phyloP scores from a whole-genome alignment of 2,329 filamentous ascomycete genomes.

The Ceratocystis cubensis region DNA sequence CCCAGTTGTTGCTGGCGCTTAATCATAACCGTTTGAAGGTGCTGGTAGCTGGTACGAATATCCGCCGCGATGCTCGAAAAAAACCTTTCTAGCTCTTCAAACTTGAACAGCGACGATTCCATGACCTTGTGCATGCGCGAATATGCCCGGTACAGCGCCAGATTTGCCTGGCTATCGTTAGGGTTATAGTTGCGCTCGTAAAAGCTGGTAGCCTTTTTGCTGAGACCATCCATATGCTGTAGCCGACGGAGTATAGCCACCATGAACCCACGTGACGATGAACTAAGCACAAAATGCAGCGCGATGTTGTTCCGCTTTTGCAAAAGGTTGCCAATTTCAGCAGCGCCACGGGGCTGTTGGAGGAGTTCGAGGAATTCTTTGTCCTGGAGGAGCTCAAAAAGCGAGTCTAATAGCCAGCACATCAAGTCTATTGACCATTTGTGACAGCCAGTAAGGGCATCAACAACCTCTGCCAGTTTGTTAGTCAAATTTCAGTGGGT shows the following conservation, averaged over 20 bases:
- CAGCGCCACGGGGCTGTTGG: slow-evolving; percentile 29
- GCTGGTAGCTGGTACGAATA: slow-evolving; percentile 34
- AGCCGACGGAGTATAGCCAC: slow-evolving; percentile 55
- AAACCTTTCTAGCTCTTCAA: slow-evolving; percentile 50
- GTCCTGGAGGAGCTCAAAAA: slow-evolving; percentile 45
- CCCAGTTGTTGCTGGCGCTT: slow-evolving; percentile 8
- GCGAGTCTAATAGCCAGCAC: slow-evolving; percentile 46
- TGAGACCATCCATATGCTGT: slow-evolving; percentile 41
- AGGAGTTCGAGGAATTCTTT: slow-evolving; percentile 39
- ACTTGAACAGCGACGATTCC: slow-evolving; percentile 42
- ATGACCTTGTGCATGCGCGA: slow-evolving; percentile 41
- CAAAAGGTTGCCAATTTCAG: slow-evolving; percentile 39
- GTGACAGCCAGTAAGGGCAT: slow-evolving; percentile 59
- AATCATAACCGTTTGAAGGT: slow-evolving; percentile 14
- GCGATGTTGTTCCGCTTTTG: slow-evolving; percentile 44
- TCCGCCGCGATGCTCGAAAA: slow-evolving; percentile 38
- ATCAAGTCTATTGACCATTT: slow-evolving; percentile 67
- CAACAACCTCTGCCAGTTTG: slow-evolving; percentile 48
- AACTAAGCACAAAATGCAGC: slow-evolving; percentile 56
- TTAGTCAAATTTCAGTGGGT: not conserved
- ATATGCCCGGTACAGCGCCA: slow-evolving; percentile 45
- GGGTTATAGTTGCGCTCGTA: slow-evolving; percentile 35
- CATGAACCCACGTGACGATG: slow-evolving; percentile 60
- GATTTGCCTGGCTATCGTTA: slow-evolving; percentile 34
- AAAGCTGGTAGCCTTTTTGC: slow-evolving; percentile 38